These are phyloP conservation scores for Sanghuangporus weigelae DNA, from an alignment of 1,284 basidiomycete genomes.

Conservation along the genomic window DNA sequence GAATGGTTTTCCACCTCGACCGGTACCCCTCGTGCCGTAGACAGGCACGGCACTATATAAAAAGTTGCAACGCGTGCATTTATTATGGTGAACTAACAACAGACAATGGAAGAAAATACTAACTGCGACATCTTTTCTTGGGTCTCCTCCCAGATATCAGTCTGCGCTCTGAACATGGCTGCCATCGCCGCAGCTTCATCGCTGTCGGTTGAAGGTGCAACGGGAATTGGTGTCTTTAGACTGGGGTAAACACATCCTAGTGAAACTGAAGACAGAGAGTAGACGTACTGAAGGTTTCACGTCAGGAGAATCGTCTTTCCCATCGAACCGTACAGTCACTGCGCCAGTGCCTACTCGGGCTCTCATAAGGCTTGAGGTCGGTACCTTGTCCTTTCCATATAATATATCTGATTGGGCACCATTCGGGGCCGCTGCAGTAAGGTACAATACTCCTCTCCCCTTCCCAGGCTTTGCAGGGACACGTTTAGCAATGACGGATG, in stretches of 20 bases:
- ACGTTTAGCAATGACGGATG: constrained; percentile 90
- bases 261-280: constrained; percentile 11
- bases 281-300: constrained; percentile 28
- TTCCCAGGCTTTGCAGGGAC: constrained; percentile 85
- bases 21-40: constrained; percentile 55
- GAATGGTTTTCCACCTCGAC: constrained; percentile 59
- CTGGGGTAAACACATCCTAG: neutral
- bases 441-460: constrained; percentile 88
- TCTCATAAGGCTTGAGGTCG: constrained; percentile 23
- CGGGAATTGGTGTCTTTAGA: constrained; percentile 26
- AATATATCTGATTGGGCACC: constrained; percentile 26
- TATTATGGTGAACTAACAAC: constrained; percentile 47
- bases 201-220: constrained; percentile 44
- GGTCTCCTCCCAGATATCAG: constrained; percentile 91
- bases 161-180: constrained; percentile 91
- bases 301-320: constrained; percentile 47
- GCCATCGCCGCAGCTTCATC: constrained; percentile 88
- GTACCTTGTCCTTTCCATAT: constrained; percentile 21
- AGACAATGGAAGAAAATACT: constrained; percentile 40
- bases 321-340: constrained; percentile 90
- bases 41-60: constrained; percentile 66
- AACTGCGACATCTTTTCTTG: constrained; percentile 97
- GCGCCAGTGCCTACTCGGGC: constrained; percentile 52
- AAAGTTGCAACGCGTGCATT: constrained; percentile 37
- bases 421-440: constrained; percentile 50